Conservation (phyloP, 2,329 filamentous ascomycete species). For the Penicillium griseofulvum region DNA sequence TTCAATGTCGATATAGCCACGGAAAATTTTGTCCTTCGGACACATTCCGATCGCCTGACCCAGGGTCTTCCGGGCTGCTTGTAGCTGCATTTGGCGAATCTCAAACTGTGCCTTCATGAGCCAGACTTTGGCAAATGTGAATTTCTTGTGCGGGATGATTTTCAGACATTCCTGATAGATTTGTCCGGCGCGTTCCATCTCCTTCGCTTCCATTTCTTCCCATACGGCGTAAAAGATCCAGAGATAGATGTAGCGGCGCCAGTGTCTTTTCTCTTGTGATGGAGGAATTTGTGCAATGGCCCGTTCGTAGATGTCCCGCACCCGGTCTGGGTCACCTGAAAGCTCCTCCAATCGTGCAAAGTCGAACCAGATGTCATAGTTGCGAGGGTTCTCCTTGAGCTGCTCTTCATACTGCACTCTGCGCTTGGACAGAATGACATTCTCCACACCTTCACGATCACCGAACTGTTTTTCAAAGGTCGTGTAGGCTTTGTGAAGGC, state of each 20-base stretch:
- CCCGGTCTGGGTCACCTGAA: slow-evolving; percentile 74
- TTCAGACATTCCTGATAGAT: slow-evolving; percentile 88
- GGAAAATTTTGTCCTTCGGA: slow-evolving; percentile 93
- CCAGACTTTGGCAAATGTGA: slow-evolving; percentile 98
- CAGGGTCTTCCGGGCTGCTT: slow-evolving; percentile 79
- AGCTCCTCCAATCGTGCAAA: slow-evolving; percentile 87
- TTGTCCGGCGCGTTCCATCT: slow-evolving; percentile 74
- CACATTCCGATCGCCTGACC: slow-evolving; percentile 90
- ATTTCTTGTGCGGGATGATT: slow-evolving; percentile 90
- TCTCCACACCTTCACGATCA: slow-evolving; percentile 87
- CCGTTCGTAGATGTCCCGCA: slow-evolving; percentile 90
- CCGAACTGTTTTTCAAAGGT: slow-evolving; percentile 98
- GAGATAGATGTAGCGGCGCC: slow-evolving; percentile 94
- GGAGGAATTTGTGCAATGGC: slow-evolving; percentile 94
- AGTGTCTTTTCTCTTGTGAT: slow-evolving; percentile 93
- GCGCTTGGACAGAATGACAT: slow-evolving; percentile 92
- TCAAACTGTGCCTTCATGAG: slow-evolving; percentile 91
- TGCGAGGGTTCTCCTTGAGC: slow-evolving; percentile 88
- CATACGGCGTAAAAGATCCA: slow-evolving; percentile 97
- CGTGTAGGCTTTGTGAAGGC: slow-evolving; percentile 89
- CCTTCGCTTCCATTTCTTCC: slow-evolving; percentile 84
- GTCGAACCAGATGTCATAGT: slow-evolving; percentile 97
- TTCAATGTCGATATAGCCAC: slow-evolving; percentile 89
- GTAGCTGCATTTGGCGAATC: slow-evolving; percentile 78
- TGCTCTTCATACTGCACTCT: slow-evolving; percentile 92